Conservation (phyloP, 345 rosid species). For the Citrus cavaleriei region DNA sequence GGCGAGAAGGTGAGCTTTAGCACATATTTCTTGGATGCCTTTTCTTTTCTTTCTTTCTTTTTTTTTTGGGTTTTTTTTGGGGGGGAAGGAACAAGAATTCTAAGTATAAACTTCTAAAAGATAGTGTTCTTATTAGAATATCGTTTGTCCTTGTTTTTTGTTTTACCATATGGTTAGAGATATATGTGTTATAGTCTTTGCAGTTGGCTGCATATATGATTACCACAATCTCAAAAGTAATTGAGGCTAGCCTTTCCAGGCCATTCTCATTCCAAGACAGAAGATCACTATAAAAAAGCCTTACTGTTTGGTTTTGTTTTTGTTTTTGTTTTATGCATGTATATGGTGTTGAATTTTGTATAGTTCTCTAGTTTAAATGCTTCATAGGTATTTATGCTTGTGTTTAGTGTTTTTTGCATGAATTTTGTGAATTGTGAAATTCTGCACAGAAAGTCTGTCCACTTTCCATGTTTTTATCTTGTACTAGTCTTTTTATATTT, state of each 20-base stretch:
- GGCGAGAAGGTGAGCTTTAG: conserved; percentile 72
- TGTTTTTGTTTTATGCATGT: background rate
- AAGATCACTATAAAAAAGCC: background rate
- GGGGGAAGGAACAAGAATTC: background rate
- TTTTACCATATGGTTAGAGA: background rate
- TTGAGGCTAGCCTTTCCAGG: background rate
- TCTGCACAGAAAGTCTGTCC: background rate
- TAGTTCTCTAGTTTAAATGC: background rate
- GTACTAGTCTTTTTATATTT: background rate
- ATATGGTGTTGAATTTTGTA: background rate
- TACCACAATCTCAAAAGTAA: background rate
- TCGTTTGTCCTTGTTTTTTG: background rate
- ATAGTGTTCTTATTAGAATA: background rate
- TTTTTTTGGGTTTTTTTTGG: background rate
- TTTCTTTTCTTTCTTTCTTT: background rate
- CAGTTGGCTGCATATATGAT: background rate
- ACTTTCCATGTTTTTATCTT: background rate
- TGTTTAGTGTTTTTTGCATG: background rate
- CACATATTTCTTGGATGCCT: background rate
- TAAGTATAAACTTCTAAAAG: background rate
- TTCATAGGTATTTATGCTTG: background rate
- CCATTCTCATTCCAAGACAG: background rate
- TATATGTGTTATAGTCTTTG: background rate
- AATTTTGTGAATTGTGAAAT: background rate
- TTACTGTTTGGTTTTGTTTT: background rate